Evolutionary conservation across 805 yeast genomes (phyloP).

Genomic region (Allodekkera sacchari): DNA sequence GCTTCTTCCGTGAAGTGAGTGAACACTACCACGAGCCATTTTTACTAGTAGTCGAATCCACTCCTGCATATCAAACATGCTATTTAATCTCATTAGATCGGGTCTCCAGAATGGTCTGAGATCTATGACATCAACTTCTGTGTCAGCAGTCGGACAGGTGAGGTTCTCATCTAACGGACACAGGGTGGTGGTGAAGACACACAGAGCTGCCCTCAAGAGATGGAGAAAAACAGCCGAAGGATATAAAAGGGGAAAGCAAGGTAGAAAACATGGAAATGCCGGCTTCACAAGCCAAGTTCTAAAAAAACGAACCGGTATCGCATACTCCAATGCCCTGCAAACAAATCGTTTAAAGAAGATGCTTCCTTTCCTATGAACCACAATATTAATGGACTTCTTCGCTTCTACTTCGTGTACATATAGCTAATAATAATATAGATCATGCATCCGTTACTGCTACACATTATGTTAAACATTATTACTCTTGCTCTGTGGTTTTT

Average conservation of each 20-base stretch:
- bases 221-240: conserved; percentile 73
- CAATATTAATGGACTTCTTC: background rate
- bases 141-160: conserved; percentile 15
- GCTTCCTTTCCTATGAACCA: conserved; percentile 34
- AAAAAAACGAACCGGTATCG: conserved; percentile 52
- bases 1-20: no score
- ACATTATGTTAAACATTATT: conserved; percentile 2
- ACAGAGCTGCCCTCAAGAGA: conserved; percentile 81
- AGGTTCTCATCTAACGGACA: conserved; percentile 31
- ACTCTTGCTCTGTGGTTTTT: conserved; percentile 32
- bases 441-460: background rate
- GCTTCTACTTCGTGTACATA: background rate
- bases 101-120: no score
- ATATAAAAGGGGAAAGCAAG: conserved; percentile 64
- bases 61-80: no score
- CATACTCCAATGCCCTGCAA: conserved; percentile 45
- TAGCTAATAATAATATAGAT: background rate
- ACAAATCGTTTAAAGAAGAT: conserved; percentile 50
- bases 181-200: conserved; percentile 37
- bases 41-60: no score
- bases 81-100: no score
- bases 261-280: conserved; percentile 88
- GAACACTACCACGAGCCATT: no score
- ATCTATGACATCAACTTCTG: conserved; percentile 3
- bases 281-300: conserved; percentile 68